Percentiles rank a stretch among this genome's conserved stretches.
Evolutionary conservation across 139 green algal genomes (phyloP).

Genomic region (Micractinium sp.): DNA sequence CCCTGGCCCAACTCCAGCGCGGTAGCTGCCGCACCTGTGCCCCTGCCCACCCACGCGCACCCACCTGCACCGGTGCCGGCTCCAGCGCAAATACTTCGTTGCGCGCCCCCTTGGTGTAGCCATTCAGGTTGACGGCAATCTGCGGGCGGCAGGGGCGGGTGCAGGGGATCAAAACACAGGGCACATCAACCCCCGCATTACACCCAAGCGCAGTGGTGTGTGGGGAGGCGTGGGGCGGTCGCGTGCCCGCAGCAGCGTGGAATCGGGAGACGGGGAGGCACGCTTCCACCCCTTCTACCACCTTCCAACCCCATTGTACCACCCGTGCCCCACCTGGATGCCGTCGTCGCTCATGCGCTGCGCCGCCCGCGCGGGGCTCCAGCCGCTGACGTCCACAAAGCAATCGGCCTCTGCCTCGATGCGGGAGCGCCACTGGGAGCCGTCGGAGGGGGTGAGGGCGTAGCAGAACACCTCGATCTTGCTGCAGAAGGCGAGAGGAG

Average conservation of each 20-base stretch:
- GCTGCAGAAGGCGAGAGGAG: not conserved
- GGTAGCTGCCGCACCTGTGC: no score
- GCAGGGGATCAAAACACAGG: not conserved
- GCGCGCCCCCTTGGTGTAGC: conserved; percentile 94
- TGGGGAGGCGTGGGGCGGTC: no score
- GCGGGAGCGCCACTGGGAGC: conserved; percentile 75
- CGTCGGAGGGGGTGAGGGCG: conserved; percentile 78
- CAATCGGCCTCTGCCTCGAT: conserved; percentile 81
- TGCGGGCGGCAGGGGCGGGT: conserved; percentile 49
- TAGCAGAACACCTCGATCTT: conserved; percentile 89
- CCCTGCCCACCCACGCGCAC: not conserved
- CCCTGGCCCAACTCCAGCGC: no score
- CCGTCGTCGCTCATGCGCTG: conserved; percentile 68
- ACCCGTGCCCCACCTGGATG: conserved; percentile 71
- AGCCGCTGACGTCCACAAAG: conserved; percentile 81
- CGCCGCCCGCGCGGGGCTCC: conserved; percentile 65
- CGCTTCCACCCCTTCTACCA: no score
- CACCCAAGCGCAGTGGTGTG: no score
- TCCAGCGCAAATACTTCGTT: conserved; percentile 93
- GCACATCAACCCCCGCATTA: not conserved
- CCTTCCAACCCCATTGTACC: no score
- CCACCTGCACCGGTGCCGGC: conserved; percentile 83
- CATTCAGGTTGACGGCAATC: conserved; percentile 89
- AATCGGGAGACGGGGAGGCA: no score
- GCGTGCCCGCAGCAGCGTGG: not conserved